These are phyloP conservation scores for Pezicula neosporulosa DNA, from an alignment of 2,329 filamentous ascomycete species.

Conservation along the genomic window DNA sequence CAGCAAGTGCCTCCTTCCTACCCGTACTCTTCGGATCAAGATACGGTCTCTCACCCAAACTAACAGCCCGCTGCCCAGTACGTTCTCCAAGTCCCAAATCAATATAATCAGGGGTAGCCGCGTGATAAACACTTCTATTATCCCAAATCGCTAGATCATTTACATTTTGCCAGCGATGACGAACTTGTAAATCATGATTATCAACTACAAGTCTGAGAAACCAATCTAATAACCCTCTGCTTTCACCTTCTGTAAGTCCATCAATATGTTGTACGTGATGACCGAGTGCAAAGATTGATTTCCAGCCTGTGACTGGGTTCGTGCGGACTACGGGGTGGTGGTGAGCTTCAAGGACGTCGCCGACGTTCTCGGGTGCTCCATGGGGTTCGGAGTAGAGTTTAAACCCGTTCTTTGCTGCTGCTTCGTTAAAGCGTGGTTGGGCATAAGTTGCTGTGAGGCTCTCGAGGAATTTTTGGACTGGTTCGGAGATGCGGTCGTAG, in stretches of 20 bases:
- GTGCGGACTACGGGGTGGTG: conserved; percentile 53
- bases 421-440: conserved; percentile 45
- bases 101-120: conserved; percentile 51
- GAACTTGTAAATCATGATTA: conserved; percentile 54
- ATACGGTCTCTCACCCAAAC: conserved; percentile 48
- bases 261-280: conserved; percentile 49
- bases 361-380: conserved; percentile 48
- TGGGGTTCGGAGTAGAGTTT: conserved; percentile 42
- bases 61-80: conserved; percentile 43
- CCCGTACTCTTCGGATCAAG: conserved; percentile 43
- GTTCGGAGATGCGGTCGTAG: conserved; percentile 58
- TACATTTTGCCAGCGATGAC: conserved; percentile 30
- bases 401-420: conserved; percentile 42
- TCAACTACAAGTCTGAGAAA: conserved; percentile 47
- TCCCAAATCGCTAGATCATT: conserved; percentile 52
- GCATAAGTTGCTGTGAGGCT: conserved; percentile 52
- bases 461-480: conserved; percentile 56
- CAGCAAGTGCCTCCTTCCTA: conserved; percentile 36
- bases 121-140: conserved; percentile 51
- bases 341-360: conserved; percentile 43
- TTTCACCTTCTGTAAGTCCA: conserved; percentile 44
- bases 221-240: conserved; percentile 44
- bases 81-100: conserved; percentile 40
- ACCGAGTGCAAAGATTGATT: conserved; percentile 49
- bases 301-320: conserved; percentile 57